These are phyloP conservation scores for Monilinia laxa DNA, from an alignment of 2,329 filamentous ascomycete species.

Conservation along the genomic window DNA sequence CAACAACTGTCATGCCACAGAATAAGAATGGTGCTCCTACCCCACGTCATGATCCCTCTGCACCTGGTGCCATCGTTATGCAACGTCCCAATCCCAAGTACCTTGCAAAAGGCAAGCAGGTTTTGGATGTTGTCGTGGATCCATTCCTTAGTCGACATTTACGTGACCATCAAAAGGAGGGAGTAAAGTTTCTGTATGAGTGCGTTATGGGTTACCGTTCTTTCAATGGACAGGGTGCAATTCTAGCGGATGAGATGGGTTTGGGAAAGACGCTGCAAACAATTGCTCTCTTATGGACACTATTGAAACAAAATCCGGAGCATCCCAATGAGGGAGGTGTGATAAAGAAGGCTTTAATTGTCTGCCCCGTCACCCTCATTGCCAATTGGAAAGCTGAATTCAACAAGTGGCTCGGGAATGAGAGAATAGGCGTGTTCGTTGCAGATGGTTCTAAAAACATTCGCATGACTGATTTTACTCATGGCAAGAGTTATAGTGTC, in stretches of 20 bases:
- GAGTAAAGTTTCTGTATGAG: constrained; percentile 70
- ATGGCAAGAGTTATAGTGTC: constrained; percentile 64
- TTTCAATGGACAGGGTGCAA: constrained; percentile 65
- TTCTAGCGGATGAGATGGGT: constrained; percentile 75
- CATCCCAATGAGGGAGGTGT: constrained; percentile 55
- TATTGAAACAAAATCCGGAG: constrained; percentile 70
- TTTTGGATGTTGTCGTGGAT: constrained; percentile 73
- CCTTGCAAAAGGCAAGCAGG: constrained; percentile 59
- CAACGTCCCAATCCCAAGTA: constrained; percentile 50
- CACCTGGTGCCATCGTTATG: constrained; percentile 64
- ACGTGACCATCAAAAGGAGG: constrained; percentile 66
- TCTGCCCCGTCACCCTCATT: constrained; percentile 70
- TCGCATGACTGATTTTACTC: constrained; percentile 66
- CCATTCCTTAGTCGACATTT: constrained; percentile 62
- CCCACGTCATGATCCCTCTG: constrained; percentile 64
- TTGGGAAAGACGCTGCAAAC: constrained; percentile 73
- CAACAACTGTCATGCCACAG: constrained; percentile 51
- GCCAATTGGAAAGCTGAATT: constrained; percentile 74
- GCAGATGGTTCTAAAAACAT: constrained; percentile 56
- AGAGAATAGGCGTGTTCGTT: constrained; percentile 67
- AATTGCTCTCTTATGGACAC: constrained; percentile 68
- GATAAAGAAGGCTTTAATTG: constrained; percentile 69
- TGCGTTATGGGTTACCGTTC: constrained; percentile 72
- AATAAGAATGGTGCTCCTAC: constrained; percentile 49
- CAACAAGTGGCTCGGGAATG: constrained; percentile 70